Evolutionary conservation across 306 rosid species (phyloP).

Genomic region (Corylus avellana): DNA sequence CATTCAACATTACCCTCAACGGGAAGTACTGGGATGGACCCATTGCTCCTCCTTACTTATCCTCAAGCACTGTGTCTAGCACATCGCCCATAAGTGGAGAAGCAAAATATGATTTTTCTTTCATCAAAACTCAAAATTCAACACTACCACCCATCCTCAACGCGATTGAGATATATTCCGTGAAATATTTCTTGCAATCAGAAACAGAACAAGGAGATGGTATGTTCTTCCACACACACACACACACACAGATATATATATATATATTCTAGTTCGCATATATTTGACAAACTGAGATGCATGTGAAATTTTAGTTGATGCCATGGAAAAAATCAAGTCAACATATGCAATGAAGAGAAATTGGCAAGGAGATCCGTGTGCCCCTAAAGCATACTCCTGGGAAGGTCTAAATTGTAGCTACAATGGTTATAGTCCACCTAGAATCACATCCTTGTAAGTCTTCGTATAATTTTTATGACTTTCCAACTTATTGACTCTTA

Average conservation of each 20-base stretch:
- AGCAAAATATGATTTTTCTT: neutral
- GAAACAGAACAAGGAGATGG: slow-evolving; percentile 52
- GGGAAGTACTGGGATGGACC: slow-evolving; percentile 16
- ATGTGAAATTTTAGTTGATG: slow-evolving; percentile 39
- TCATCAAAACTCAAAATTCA: slow-evolving; percentile 11
- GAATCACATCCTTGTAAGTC: slow-evolving; percentile 62
- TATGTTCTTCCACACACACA: slow-evolving; percentile 2
- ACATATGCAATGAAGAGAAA: slow-evolving; percentile 39
- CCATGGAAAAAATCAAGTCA: slow-evolving; percentile 50
- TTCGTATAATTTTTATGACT: neutral
- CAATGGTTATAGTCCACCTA: slow-evolving; percentile 20
- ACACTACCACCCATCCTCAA: slow-evolving; percentile 54
- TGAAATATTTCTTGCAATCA: slow-evolving; percentile 22
- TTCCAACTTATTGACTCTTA: neutral
- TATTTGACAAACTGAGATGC: neutral
- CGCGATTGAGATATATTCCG: slow-evolving; percentile 44
- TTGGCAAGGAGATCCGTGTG: slow-evolving; percentile 74
- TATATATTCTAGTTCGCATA: neutral
- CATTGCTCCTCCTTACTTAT: neutral
- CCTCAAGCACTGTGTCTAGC: fast-evolving
- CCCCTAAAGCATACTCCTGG: slow-evolving; percentile 48
- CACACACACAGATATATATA: too few relatives aligned
- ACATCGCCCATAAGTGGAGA: neutral
- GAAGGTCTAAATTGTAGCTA: slow-evolving; percentile 48
- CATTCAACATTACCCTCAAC: slow-evolving; percentile 18